Evolutionary conservation across 495 filamentous ascomycete species (phyloP).

Genomic region (Acidomyces sp.): DNA sequence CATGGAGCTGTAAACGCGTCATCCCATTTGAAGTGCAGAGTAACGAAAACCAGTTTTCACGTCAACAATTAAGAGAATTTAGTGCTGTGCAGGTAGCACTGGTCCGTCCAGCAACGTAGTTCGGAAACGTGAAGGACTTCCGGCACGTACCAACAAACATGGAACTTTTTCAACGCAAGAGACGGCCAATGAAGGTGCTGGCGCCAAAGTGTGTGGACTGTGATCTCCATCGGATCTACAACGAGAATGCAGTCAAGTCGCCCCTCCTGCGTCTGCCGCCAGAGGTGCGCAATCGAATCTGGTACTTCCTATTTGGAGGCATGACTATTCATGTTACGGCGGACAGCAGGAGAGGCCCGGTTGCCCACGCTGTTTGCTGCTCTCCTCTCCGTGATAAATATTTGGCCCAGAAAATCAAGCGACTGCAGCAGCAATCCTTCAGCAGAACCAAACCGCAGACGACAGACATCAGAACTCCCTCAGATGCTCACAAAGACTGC

Average conservation of each 20-base stretch:
- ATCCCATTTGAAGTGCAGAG: no score
- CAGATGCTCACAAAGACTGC: neutral
- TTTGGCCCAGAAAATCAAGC: neutral
- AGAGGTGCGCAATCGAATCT: constrained; percentile 10
- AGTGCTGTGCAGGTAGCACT: no score
- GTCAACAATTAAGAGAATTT: no score
- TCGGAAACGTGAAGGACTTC: no score
- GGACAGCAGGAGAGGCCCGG: neutral
- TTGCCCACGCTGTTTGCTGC: neutral
- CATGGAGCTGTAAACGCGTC: no score
- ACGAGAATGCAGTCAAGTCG: neutral
- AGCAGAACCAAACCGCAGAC: neutral
- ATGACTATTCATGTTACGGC: constrained; percentile 1
- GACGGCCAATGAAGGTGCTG: neutral
- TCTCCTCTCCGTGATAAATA: neutral
- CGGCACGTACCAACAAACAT: no score
- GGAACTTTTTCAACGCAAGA: no score
- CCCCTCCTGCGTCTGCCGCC: constrained; percentile 4
- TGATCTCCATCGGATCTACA: neutral
- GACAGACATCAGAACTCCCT: neutral
- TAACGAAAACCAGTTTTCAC: no score
- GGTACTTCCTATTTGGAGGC: constrained; percentile 1
- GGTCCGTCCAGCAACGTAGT: no score
- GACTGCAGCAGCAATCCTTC: no score
- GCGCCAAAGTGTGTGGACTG: neutral